These are phyloP conservation scores for Wallacemonas rigidus DNA, from an alignment of 208 protist species.

Conservation along the genomic window DNA sequence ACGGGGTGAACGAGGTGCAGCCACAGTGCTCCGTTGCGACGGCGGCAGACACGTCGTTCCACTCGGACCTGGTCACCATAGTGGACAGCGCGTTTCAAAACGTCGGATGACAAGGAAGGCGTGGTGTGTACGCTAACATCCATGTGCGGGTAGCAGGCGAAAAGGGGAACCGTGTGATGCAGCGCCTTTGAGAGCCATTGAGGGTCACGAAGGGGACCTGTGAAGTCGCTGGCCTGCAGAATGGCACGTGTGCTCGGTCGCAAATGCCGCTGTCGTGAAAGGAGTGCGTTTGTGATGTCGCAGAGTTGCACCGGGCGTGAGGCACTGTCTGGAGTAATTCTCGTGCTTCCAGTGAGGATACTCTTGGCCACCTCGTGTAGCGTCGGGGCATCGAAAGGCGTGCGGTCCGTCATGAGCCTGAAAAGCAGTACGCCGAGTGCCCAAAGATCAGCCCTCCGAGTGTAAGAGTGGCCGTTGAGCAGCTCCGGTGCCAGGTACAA, in stretches of 20 bases:
- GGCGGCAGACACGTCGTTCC: neutral
- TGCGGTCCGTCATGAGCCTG: conserved; percentile 55
- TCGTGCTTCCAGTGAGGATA: neutral
- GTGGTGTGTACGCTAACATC: conserved; percentile 31
- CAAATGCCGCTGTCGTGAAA: conserved; percentile 49
- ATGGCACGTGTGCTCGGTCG: conserved; percentile 48
- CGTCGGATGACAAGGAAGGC: conserved; percentile 26
- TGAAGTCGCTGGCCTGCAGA: conserved; percentile 46
- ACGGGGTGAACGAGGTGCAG: conserved; percentile 48
- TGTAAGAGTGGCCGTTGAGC: conserved; percentile 52
- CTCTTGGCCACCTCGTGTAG: conserved; percentile 29
- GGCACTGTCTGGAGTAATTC: neutral
- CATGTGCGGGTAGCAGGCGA: conserved; percentile 28
- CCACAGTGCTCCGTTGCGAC: conserved; percentile 22
- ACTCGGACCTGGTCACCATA: conserved; percentile 41
- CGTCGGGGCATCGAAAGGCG: conserved; percentile 40
- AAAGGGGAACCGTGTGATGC: conserved; percentile 33
- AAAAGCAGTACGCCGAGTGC: conserved; percentile 73
- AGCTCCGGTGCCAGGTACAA: conserved; percentile 69
- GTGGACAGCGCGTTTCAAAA: conserved; percentile 17
- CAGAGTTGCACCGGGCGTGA: conserved; percentile 30
- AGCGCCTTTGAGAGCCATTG: conserved; percentile 35
- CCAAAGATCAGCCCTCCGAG: conserved; percentile 77
- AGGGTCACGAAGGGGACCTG: conserved; percentile 26
- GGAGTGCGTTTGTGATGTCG: conserved; percentile 64